Conservation (phyloP, 768 basidiomycete species). For the Megacollybia marginata region DNA sequence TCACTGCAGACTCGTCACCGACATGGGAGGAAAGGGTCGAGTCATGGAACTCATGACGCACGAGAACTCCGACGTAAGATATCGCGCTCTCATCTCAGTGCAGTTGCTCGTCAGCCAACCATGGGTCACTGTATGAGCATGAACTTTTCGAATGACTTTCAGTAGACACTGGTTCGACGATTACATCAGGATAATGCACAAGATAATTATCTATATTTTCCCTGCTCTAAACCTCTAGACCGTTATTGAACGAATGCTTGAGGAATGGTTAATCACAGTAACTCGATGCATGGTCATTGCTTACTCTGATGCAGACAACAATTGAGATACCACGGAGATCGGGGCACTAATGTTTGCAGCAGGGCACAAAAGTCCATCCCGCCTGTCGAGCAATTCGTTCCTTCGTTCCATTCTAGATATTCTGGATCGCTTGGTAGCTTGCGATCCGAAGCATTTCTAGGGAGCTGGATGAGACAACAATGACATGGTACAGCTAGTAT, state of each 20-base stretch:
- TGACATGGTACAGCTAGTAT: not conserved
- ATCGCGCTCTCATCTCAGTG: conserved; percentile 84
- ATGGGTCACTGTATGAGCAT: conserved; percentile 50
- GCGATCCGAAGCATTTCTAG: not conserved
- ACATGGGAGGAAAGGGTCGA: conserved; percentile 78
- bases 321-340: not conserved
- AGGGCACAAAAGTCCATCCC: not conserved
- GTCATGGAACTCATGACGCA: conserved; percentile 95
- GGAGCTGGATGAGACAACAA: not conserved
- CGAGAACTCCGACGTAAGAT: conserved; percentile 80
- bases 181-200: too few species aligned
- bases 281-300: not conserved
- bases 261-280: too few species aligned
- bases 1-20: conserved; percentile 58
- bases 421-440: not conserved
- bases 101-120: conserved; percentile 90
- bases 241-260: too few species aligned
- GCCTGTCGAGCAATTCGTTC: not conserved
- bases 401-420: not conserved
- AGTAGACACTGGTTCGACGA: too few species aligned
- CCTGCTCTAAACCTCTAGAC: too few species aligned
- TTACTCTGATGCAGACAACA: not conserved
- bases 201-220: too few species aligned
- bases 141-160: too few species aligned
- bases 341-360: not conserved